Conservation (phyloP, 495 filamentous ascomycete species). For the Neurospora intermedia region DNA sequence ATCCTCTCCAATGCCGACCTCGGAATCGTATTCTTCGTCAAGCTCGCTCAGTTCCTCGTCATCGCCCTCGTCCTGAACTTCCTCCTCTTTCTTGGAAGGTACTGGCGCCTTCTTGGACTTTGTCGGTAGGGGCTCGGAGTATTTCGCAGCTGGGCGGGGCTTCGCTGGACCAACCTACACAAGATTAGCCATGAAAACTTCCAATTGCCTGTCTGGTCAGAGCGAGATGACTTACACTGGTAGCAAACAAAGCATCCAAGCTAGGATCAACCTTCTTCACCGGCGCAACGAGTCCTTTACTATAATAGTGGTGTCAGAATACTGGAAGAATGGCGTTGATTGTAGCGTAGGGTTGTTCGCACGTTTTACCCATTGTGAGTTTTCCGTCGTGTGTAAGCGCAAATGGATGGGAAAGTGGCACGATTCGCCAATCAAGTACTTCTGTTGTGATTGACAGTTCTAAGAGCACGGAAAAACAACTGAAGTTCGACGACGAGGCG, state of each 20-base stretch:
- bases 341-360: background rate
- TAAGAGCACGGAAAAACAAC: background rate
- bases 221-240: constrained; percentile 56
- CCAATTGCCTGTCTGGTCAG: background rate
- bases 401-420: background rate
- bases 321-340: background rate
- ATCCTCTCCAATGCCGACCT: constrained; percentile 31
- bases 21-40: constrained; percentile 29
- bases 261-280: constrained; percentile 57
- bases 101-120: constrained; percentile 11
- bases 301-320: constrained; percentile 7
- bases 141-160: constrained; percentile 41
- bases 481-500: background rate
- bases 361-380: constrained; percentile 19
- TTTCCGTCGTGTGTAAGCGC: background rate
- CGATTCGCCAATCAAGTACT: background rate
- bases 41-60: constrained; percentile 22
- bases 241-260: constrained; percentile 68
- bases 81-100: constrained; percentile 4
- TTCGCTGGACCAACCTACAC: constrained; percentile 57
- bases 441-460: background rate
- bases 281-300: constrained; percentile 26
- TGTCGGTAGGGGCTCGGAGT: constrained; percentile 27
- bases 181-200: constrained; percentile 9
- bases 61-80: constrained; percentile 11